These are phyloP conservation scores for Hanseniaspora sp. DNA, from an alignment of 1,139 yeast species.

Conservation along the genomic window DNA sequence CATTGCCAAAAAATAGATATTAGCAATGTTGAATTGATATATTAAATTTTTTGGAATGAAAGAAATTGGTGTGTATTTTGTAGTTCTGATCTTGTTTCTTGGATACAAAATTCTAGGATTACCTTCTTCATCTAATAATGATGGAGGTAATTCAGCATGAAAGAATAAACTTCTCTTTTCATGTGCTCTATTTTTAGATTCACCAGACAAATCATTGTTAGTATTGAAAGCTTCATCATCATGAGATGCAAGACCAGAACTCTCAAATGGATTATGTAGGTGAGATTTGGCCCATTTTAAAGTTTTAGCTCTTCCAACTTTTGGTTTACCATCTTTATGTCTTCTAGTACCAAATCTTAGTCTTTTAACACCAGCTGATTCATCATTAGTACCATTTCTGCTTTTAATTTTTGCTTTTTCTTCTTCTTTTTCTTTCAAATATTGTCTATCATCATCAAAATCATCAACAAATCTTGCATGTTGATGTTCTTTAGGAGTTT, in stretches of 20 bases:
- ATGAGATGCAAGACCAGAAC: slow-evolving; percentile 4
- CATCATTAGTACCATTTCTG: not conserved
- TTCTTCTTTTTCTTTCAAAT: not conserved
- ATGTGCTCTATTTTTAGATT: slow-evolving; percentile 24
- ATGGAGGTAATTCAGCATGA: slow-evolving; percentile 59
- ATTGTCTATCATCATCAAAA: slow-evolving; percentile 15
- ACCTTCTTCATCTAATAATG: slow-evolving; percentile 51
- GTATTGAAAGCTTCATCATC: slow-evolving; percentile 17
- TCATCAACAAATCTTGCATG: slow-evolving; percentile 17
- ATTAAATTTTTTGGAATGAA: slow-evolving; percentile 76
- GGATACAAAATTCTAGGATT: slow-evolving; percentile 51
- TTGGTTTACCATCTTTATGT: slow-evolving; percentile 60
- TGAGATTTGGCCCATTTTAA: slow-evolving; percentile 32
- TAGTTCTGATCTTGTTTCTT: slow-evolving; percentile 87
- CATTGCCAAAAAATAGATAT: slow-evolving; percentile 69
- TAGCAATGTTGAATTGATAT: slow-evolving; percentile 79
- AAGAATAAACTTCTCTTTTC: slow-evolving; percentile 47
- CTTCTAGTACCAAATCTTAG: slow-evolving; percentile 88
- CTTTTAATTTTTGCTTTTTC: not conserved
- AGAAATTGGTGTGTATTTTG: slow-evolving; percentile 83
- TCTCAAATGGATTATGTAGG: slow-evolving; percentile 26
- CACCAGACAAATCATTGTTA: slow-evolving; percentile 19
- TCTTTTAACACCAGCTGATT: slow-evolving; percentile 43
- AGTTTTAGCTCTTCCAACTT: slow-evolving; percentile 34
- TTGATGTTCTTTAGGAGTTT: slow-evolving; percentile 15